Evolutionary conservation across 2,329 filamentous ascomycete genomes (phyloP).

Genomic region (Penicillium sp.): DNA sequence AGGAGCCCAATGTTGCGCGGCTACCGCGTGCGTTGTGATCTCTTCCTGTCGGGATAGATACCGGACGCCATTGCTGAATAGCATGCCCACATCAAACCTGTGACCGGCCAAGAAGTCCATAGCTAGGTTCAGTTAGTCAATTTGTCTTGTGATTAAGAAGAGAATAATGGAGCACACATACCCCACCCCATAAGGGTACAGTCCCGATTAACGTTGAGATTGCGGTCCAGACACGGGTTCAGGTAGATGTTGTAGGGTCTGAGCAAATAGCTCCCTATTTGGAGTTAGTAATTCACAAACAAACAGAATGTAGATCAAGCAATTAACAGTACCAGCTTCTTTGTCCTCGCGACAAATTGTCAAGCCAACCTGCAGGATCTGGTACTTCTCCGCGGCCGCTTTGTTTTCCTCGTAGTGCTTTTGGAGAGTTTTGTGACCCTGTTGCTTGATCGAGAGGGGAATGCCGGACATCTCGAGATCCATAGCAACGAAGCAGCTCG

Average conservation of each 20-base stretch:
- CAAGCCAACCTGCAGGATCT: slow-evolving; percentile 70
- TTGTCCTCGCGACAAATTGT: slow-evolving; percentile 67
- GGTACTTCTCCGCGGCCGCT: slow-evolving; percentile 65
- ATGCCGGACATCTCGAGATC: slow-evolving; percentile 73
- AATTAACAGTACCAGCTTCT: slow-evolving; percentile 37
- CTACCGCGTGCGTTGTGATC: slow-evolving; percentile 52
- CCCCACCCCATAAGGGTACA: slow-evolving; percentile 64
- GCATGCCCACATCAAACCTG: slow-evolving; percentile 63
- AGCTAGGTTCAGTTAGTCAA: slow-evolving; percentile 45
- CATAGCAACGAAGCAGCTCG: slow-evolving; percentile 67
- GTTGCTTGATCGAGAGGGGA: slow-evolving; percentile 47
- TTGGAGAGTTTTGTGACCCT: slow-evolving; percentile 57
- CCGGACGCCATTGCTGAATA: slow-evolving; percentile 63
- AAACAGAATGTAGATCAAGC: not conserved
- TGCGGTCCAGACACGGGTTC: slow-evolving; percentile 60
- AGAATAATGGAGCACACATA: slow-evolving; percentile 34
- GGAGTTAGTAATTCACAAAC: slow-evolving; percentile 45
- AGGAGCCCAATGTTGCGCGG: slow-evolving; percentile 49
- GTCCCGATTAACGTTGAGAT: slow-evolving; percentile 64
- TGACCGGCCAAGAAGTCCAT: slow-evolving; percentile 66
- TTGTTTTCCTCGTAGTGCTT: slow-evolving; percentile 67
- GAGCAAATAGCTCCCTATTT: slow-evolving; percentile 59
- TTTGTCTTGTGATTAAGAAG: not conserved
- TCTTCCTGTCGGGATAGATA: slow-evolving; percentile 69
- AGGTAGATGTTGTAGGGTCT: slow-evolving; percentile 70